Percentiles rank a stretch among this genome's conserved stretches.
phyloP scores from a whole-genome alignment of 2,329 filamentous ascomycete genomes.

The Aureobasidium sp. region DNA sequence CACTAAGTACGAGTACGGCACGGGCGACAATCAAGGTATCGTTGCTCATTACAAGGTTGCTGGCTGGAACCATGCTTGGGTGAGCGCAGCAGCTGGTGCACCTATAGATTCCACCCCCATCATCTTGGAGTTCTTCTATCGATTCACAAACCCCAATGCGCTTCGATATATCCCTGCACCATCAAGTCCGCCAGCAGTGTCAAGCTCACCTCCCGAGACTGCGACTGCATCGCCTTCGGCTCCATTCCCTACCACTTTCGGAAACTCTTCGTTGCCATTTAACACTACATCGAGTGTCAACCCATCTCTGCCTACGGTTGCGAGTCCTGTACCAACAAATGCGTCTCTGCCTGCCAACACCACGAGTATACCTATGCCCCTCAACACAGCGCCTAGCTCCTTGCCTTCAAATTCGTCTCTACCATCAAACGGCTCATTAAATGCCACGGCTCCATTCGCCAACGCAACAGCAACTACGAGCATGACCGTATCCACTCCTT shows the following conservation, averaged over 20 bases:
- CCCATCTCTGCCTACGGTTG: not conserved
- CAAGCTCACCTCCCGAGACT: not conserved
- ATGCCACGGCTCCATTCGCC: not conserved
- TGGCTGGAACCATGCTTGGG: slow-evolving; percentile 37
- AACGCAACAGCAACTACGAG: not conserved
- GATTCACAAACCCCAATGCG: not conserved
- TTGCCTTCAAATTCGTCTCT: not conserved
- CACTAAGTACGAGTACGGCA: slow-evolving; percentile 24
- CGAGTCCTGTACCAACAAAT: no score
- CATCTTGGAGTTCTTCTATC: slow-evolving; percentile 26
- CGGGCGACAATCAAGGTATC: slow-evolving; percentile 26
- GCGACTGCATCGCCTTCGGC: not conserved
- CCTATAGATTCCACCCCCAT: slow-evolving; percentile 22
- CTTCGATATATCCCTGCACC: not conserved
- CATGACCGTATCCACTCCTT: not conserved
- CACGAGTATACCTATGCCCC: not conserved
- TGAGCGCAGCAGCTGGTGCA: slow-evolving; percentile 22
- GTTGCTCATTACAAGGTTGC: slow-evolving; percentile 35
- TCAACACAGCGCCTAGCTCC: not conserved
- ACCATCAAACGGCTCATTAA: not conserved
- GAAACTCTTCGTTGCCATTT: not conserved
- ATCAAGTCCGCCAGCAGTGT: not conserved
- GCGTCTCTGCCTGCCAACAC: not conserved
- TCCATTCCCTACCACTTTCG: not conserved
- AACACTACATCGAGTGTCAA: not conserved